A percentile compares a stretch with the other conserved stretches of the same genome.
Conservation (phyloP, 2,329 filamentous ascomycete genomes). For the Cladosporium phlei region DNA sequence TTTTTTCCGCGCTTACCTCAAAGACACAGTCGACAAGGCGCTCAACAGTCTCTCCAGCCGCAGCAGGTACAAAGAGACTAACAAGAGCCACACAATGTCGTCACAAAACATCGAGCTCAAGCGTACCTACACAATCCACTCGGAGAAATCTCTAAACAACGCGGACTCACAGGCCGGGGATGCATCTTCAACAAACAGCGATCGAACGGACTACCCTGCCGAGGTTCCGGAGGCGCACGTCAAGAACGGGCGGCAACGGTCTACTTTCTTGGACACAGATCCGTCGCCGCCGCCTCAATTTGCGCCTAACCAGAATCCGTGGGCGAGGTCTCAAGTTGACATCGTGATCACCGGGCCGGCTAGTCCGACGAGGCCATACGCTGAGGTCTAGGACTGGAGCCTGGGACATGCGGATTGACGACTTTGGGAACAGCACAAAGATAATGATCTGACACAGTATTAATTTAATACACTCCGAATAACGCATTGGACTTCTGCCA, state of each 20-base stretch:
- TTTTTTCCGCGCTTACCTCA: conserved; percentile 16
- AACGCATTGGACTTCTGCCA: too few species aligned
- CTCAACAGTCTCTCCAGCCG: conserved; percentile 9
- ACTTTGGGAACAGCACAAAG: conserved; percentile 5
- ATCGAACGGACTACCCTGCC: not conserved
- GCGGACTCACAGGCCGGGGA: not conserved
- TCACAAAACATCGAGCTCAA: conserved; percentile 6
- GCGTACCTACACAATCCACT: conserved; percentile 4
- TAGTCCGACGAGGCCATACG: not conserved
- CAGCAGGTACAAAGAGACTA: conserved; percentile 11
- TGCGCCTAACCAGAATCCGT: not conserved
- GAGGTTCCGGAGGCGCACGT: not conserved
- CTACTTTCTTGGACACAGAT: not conserved
- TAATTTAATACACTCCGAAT: too few species aligned
- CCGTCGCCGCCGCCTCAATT: not conserved
- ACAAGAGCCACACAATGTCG: not conserved
- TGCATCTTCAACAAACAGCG: not conserved
- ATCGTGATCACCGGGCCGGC: not conserved
- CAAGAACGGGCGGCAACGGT: not conserved
- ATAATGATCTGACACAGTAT: not conserved
- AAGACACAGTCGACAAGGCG: conserved; percentile 19
- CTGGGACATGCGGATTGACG: not conserved
- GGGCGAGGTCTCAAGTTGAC: conserved; percentile 2
- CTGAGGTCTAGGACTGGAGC: not conserved
- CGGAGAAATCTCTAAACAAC: conserved; percentile 1